Base-by-base conservation (phyloP, 441 rosid genomes). In the Manihot esculenta region DNA sequence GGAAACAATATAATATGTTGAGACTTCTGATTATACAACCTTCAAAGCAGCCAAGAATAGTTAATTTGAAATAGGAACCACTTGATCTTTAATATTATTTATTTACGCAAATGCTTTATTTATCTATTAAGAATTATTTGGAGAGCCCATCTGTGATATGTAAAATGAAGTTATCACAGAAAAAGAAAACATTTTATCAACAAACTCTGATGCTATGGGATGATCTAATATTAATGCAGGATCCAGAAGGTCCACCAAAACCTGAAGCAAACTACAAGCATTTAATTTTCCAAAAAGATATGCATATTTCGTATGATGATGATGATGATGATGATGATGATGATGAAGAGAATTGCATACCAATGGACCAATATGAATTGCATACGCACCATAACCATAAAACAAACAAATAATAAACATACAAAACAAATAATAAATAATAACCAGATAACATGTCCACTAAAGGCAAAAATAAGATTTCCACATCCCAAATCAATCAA, bases 11-110 rank as follows among this genome's bases (percentile, higher is more conserved):
- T 15, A 35, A 5, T n/a, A 38, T 23, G 59, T 30, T 5, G 38
- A 64, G 69, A 71, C 58, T 66, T 61, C 45, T 30, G 26, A 50
- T 13, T 3, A 50, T n/a, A n/a, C 38, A 64, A 26, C 18, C 20
- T 42, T 44, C 23, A 21, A 57, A 26, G 65, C 60, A 58, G 41
- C 38, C 62, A 41, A 24, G 1, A 62, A 27, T 10, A 30, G 10
- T 44, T 54, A 24, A 15, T 57, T 49, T 48, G 24, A 30, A 60
- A 1, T 10, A 24, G 10, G 26, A 54, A 65, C 14, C 13, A 56
- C 20, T 45, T 49, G 27, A 20, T n/a, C 21, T 7, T 11, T 47
- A 14, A 35, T 21, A 53, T 48, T 45, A 17, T 57, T 1, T 35
- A 48, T 48, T 58, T 64, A 24, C n/a, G n/a, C n/a, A n/a, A n/a